Percentiles rank a stretch among this genome's conserved stretches.
These are phyloP conservation scores for Fusarium azukiicola DNA, from an alignment of 2,329 filamentous ascomycete genomes.

Conservation along the genomic window DNA sequence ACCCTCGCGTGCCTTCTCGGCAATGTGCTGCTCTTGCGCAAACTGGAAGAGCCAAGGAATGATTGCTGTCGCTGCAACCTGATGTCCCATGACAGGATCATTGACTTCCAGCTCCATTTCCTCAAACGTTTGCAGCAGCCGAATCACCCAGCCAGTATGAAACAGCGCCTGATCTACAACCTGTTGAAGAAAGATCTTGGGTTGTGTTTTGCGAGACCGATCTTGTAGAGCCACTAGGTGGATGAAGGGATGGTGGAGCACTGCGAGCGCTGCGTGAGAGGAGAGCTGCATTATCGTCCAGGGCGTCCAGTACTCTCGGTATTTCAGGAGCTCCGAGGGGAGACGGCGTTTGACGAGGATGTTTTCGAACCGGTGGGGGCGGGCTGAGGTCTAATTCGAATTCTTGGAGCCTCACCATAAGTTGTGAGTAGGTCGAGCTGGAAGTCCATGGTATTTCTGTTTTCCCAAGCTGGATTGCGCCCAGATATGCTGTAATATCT, in stretches of 20 bases:
- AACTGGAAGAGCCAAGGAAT: neutral
- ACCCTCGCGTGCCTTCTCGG: neutral
- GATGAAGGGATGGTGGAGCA: conserved; percentile 1
- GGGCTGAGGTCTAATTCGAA: neutral
- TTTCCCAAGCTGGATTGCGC: neutral
- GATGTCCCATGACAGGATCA: neutral
- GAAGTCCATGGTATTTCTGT: neutral
- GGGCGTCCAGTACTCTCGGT: conserved; percentile 1
- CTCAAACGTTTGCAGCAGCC: neutral
- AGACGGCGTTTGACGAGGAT: neutral
- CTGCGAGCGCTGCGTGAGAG: neutral
- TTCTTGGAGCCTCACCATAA: neutral
- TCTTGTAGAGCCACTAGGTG: neutral
- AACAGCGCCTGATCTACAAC: neutral
- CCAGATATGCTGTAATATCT: neutral
- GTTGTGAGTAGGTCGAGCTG: neutral
- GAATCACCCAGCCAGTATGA: neutral
- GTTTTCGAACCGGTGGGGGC: neutral
- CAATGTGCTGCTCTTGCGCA: neutral
- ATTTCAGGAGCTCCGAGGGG: neutral
- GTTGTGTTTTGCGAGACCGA: neutral
- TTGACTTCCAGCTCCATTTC: neutral
- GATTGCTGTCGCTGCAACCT: neutral
- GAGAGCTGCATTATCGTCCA: neutral
- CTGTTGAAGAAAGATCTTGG: neutral